phyloP scores from a whole-genome alignment of 2,329 filamentous ascomycete genomes.

The Dactylella cylindrospora region DNA sequence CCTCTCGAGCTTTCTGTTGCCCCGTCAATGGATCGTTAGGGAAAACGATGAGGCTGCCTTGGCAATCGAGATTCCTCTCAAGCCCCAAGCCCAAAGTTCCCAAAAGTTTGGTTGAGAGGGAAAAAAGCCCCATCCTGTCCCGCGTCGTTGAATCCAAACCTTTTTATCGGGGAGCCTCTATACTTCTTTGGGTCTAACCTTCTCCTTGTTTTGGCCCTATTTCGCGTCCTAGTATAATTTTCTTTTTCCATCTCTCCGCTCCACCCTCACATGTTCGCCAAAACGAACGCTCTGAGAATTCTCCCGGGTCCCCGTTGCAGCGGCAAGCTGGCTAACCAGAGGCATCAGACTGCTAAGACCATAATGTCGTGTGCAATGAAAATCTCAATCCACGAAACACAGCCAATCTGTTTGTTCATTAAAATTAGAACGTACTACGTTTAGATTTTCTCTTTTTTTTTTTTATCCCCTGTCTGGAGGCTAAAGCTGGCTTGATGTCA shows the following conservation, averaged over 20 bases:
- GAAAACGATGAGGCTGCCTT: conserved; percentile 15
- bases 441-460: background rate
- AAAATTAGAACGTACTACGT: conserved; percentile 6
- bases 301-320: conserved; percentile 22
- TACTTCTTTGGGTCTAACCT: no score
- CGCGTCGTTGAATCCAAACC: background rate
- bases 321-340: conserved; percentile 24
- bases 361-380: conserved; percentile 18
- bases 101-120: no score
- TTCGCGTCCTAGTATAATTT: no score
- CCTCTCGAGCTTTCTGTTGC: no score
- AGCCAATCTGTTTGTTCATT: no score
- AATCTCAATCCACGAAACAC: conserved; percentile 16
- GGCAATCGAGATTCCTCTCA: conserved; percentile 13
- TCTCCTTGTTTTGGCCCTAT: no score
- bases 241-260: no score
- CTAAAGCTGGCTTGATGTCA: no score
- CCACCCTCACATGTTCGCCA: conserved; percentile 1
- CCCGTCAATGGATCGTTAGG: conserved; percentile 5
- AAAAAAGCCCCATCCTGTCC: background rate
- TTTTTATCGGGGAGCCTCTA: no score
- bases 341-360: conserved; percentile 7
- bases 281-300: conserved; percentile 17
- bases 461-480: background rate
- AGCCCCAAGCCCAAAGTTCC: no score